Conservation (phyloP, 352 stramenopile genomes). For the Phytophthora cajani region DNA sequence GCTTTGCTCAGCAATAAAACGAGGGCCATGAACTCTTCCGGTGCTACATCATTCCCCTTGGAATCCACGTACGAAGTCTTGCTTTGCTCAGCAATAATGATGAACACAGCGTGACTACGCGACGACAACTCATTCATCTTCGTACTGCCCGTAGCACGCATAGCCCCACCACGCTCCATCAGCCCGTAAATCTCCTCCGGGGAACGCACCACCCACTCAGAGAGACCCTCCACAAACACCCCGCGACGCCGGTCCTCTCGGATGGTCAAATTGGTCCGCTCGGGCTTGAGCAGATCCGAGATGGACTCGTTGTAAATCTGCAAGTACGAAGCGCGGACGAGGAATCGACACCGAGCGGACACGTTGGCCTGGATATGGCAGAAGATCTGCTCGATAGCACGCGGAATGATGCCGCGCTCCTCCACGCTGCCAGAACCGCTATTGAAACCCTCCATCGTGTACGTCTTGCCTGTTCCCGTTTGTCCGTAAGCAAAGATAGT, state of each 20-base stretch:
- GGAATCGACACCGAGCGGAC: conserved; percentile 85
- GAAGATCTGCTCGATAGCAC: conserved; percentile 97
- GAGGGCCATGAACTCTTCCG: conserved; percentile 87
- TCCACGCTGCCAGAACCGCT: conserved; percentile 86
- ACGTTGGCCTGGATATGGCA: conserved; percentile 91
- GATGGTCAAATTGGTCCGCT: conserved; percentile 93
- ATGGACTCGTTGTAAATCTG: conserved; percentile 97
- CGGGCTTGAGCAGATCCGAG: conserved; percentile 94
- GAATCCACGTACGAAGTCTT: conserved; percentile 90
- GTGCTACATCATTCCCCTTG: conserved; percentile 78
- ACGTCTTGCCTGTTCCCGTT: conserved; percentile 94
- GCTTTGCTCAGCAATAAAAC: conserved; percentile 95
- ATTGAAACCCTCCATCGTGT: conserved; percentile 98
- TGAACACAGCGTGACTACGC: conserved; percentile 93
- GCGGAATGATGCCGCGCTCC: conserved; percentile 97
- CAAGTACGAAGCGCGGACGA: conserved; percentile 93
- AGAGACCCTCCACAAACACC: conserved; percentile 95
- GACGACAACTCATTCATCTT: conserved; percentile 92
- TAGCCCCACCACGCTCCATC: conserved; percentile 91
- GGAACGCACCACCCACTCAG: conserved; percentile 93
- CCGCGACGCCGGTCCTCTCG: conserved; percentile 93
- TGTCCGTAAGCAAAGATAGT: conserved; percentile 93
- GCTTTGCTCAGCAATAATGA: conserved; percentile 95
- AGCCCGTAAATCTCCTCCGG: conserved; percentile 94
- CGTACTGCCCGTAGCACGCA: conserved; percentile 84